Base-by-base conservation (phyloP, 1,284 basidiomycete species). In the Kalmanozyma brasiliensis region DNA sequence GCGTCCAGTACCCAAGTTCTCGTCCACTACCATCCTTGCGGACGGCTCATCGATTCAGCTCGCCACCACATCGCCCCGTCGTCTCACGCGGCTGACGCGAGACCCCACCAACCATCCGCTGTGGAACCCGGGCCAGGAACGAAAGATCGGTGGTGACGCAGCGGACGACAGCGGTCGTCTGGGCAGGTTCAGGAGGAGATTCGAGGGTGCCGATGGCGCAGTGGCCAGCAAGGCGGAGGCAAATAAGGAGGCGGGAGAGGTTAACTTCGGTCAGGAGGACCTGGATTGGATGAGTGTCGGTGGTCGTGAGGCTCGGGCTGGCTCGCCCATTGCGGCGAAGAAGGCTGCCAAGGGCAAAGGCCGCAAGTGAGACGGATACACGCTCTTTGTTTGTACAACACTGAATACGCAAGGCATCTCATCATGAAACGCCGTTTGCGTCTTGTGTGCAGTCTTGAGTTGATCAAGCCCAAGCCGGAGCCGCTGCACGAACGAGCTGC, bases 271-370 rank as follows among this genome's bases (percentile, higher is more conserved):
- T n/a, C 70, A 73, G 52, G 59, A 70, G 16, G 80, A 81, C 49
- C 53, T 80, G 23, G 74, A 69, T 51, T 81, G 80, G 80, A 81
- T 81, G 80, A 77, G 72, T 48, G 76, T 76, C 36, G 78, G 80
- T 45, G 80, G 80, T 26, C 56, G 77, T 26, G 74, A 81, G 48
- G 80, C 78, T 7, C 52, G 73, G 3, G 68, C 76, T 16, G 75
- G 78, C 34, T 64, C 71, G 34, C 62, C 73, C 5, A 49, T 77
- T 9, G 47, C 49, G 16, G 46, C 73, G 3, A 74, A 73, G 61
- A 79, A 76, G 62, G 65, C 58, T 34, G 74, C 41, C 23, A 80
- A 79, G 63, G 77, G 78, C 48, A 80, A 80, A 49, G 71, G 74
- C 24, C 60, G 61, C 37, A 79, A 77, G 60, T 77, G 49, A 52